Evolutionary conservation across 192 early-diverging fungal species (phyloP).

Genomic region (Coemansia sp.): DNA sequence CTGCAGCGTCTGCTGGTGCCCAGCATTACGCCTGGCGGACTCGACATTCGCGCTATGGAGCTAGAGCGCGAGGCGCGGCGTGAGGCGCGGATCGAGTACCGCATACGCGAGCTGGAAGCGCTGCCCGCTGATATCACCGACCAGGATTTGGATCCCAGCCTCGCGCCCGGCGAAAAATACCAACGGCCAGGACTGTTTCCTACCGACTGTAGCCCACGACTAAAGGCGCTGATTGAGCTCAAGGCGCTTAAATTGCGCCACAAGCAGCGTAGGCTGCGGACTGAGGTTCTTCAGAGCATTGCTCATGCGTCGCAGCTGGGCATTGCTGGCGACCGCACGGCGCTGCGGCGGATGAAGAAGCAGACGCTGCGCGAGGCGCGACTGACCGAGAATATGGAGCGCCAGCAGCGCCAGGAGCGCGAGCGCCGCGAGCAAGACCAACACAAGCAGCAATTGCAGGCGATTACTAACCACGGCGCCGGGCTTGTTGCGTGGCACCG

Average conservation of each 20-base stretch:
- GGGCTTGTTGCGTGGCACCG: conserved; percentile 71
- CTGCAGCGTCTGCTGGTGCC: conserved; percentile 76
- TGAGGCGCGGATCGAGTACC: conserved; percentile 69
- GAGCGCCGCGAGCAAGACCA: conserved; percentile 86
- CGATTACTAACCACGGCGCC: conserved; percentile 76
- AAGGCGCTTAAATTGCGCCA: conserved; percentile 80
- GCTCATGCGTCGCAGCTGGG: conserved; percentile 74
- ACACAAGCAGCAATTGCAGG: conserved; percentile 77
- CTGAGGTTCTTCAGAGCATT: conserved; percentile 75
- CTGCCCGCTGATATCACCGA: conserved; percentile 70
- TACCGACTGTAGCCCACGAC: conserved; percentile 59
- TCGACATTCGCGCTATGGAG: conserved; percentile 78
- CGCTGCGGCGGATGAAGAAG: conserved; percentile 81
- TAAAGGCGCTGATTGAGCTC: conserved; percentile 85
- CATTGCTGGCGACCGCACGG: conserved; percentile 76
- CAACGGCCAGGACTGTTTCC: conserved; percentile 33
- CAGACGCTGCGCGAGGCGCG: conserved; percentile 82
- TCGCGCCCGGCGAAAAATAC: conserved; percentile 12
- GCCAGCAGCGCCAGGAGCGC: conserved; percentile 84
- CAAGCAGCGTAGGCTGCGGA: conserved; percentile 77
- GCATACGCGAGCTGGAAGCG: conserved; percentile 77
- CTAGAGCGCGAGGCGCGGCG: conserved; percentile 80
- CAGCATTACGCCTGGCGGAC: conserved; percentile 70
- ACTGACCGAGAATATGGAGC: conserved; percentile 88
- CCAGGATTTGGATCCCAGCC: conserved; percentile 41